phyloP scores from a whole-genome alignment of 2,329 filamentous ascomycete species.

The Alternaria brassicicola region DNA sequence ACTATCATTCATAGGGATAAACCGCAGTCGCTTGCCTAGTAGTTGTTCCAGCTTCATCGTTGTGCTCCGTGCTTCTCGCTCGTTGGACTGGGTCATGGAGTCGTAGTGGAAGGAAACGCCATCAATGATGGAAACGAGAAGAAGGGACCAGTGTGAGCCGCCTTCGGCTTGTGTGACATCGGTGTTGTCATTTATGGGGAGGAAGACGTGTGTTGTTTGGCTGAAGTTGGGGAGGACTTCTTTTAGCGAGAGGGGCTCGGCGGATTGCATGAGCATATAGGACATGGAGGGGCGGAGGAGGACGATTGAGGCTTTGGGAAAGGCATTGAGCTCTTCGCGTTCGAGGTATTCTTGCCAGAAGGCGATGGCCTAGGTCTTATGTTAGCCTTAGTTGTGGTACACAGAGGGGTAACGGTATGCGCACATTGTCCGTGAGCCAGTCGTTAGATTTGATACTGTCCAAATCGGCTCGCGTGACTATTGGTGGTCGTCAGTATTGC shows the following conservation, averaged over 20 bases:
- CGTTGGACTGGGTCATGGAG: slow-evolving; percentile 77
- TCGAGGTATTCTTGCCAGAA: slow-evolving; percentile 99
- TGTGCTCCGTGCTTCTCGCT: slow-evolving; percentile 71
- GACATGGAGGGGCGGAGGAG: slow-evolving; percentile 92
- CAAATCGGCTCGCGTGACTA: slow-evolving; percentile 88
- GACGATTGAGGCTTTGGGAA: slow-evolving; percentile 82
- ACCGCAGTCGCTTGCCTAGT: slow-evolving; percentile 70
- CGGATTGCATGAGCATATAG: slow-evolving; percentile 82
- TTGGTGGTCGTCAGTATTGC: slow-evolving; percentile 25
- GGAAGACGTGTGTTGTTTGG: slow-evolving; percentile 86
- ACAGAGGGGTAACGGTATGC: slow-evolving; percentile 1
- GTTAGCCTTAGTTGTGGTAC: slow-evolving; percentile 4
- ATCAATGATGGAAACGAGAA: slow-evolving; percentile 87
- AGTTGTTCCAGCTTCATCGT: slow-evolving; percentile 72
- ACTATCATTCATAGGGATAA: slow-evolving; percentile 81
- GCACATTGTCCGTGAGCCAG: slow-evolving; percentile 95
- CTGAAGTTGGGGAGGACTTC: slow-evolving; percentile 81
- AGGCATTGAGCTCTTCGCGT: slow-evolving; percentile 80
- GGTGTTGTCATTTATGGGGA: slow-evolving; percentile 91
- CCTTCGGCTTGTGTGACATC: slow-evolving; percentile 82
- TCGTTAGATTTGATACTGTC: slow-evolving; percentile 80
- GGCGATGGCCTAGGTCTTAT: slow-evolving; percentile 74
- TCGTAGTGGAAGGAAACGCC: slow-evolving; percentile 97
- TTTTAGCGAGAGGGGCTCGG: slow-evolving; percentile 61
- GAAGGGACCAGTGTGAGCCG: slow-evolving; percentile 91